Evolutionary conservation across 208 protist genomes (phyloP).

Genomic region (Zelonia costaricensis): DNA sequence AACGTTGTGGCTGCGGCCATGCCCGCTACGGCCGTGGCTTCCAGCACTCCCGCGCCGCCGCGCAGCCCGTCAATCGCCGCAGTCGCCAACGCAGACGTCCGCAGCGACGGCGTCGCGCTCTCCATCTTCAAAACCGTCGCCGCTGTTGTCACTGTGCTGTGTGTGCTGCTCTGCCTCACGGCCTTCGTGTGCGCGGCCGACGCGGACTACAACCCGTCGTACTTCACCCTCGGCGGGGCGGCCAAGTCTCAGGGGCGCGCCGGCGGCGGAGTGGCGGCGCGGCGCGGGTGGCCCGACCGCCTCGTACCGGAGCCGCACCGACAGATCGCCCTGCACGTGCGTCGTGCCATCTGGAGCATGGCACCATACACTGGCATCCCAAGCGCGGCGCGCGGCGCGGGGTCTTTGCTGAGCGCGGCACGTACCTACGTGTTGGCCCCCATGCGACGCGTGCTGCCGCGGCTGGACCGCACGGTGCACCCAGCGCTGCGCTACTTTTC

Average conservation of each 20-base stretch:
- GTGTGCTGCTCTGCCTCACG: conserved; percentile 24
- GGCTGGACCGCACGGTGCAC: conserved; percentile 6
- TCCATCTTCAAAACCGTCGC: conserved; percentile 5
- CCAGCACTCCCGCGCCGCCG: too few species aligned
- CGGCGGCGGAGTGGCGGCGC: neutral
- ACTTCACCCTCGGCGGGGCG: conserved; percentile 18
- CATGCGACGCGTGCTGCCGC: conserved; percentile 1
- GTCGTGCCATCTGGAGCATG: neutral
- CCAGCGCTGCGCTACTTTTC: conserved; percentile 10
- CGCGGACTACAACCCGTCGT: conserved; percentile 24
- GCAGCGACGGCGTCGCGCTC: neutral
- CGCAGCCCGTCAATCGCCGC: too few species aligned
- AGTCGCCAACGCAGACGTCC: too few species aligned
- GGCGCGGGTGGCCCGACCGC: conserved; percentile 17
- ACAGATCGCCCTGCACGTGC: conserved; percentile 33
- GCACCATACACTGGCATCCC: neutral
- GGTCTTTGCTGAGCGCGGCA: neutral
- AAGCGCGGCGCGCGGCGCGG: neutral
- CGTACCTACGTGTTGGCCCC: neutral
- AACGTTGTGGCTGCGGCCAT: too few species aligned
- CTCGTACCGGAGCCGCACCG: conserved; percentile 29
- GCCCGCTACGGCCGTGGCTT: too few species aligned
- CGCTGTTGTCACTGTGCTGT: conserved; percentile 14
- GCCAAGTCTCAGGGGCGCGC: neutral
- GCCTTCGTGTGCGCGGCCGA: conserved; percentile 26